Conservation (phyloP, 495 filamentous ascomycete genomes). For the Penicillium riverlandense region DNA sequence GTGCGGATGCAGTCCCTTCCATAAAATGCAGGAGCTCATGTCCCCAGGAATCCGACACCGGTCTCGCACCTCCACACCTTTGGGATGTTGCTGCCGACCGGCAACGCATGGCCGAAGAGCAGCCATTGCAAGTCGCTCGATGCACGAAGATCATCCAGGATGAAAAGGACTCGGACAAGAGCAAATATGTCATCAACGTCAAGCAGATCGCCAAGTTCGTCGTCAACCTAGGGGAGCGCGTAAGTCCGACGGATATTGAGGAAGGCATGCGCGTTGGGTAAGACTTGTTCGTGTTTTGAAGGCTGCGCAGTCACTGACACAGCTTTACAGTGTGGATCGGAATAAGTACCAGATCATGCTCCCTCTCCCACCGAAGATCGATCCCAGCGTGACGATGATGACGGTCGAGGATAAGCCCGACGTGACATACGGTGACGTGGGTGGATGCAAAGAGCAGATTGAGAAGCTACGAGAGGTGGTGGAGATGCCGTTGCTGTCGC, state of each 20-base stretch:
- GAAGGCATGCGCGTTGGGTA: conserved; percentile 96
- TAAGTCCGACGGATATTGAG: conserved; percentile 97
- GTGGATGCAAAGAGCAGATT: conserved; percentile 98
- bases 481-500: conserved; percentile 93
- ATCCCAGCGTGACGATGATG: conserved; percentile 99
- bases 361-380: conserved; percentile 97
- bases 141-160: conserved; percentile 99
- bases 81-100: conserved; percentile 98
- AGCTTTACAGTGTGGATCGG: conserved; percentile 68
- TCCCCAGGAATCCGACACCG: conserved; percentile 89
- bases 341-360: conserved; percentile 99
- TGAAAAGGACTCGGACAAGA: conserved; percentile 94
- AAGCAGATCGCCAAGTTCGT: conserved; percentile 99
- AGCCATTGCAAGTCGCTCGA: conserved; percentile 92
- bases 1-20: conserved; percentile 22
- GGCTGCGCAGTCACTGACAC: conserved; percentile 6
- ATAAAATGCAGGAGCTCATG: conserved; percentile 16
- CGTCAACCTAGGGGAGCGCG: conserved; percentile 93
- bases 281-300: conserved; percentile 7
- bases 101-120: conserved; percentile 96
- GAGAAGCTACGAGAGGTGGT: conserved; percentile 98
- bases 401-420: conserved; percentile 99
- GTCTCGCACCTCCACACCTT: conserved; percentile 93
- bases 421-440: conserved; percentile 97
- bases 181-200: conserved; percentile 99